A percentile compares a stretch with the other conserved stretches of the same genome.
Conservation (phyloP, 1,139 yeast genomes). For the Lodderomyces elongisporus region DNA sequence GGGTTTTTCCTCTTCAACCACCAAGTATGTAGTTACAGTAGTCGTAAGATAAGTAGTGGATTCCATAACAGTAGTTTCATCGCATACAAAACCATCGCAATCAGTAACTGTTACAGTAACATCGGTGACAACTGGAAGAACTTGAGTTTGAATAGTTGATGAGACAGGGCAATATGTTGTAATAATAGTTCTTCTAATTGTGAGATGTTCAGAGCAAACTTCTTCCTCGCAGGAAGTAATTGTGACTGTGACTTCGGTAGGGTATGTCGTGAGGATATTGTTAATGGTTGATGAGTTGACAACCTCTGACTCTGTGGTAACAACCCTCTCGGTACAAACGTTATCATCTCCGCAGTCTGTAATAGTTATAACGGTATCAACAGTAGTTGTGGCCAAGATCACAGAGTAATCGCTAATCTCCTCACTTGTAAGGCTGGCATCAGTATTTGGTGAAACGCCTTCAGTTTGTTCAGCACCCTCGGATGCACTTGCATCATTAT, state of each 20-base stretch:
- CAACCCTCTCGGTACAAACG: slow-evolving; percentile 4
- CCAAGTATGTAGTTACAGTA: slow-evolving; percentile 9
- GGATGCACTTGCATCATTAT: no score
- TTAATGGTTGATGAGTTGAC: slow-evolving; percentile 2
- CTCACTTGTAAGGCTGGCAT: slow-evolving; percentile 6
- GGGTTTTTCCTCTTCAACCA: no score
- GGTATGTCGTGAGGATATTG: slow-evolving; percentile 6
- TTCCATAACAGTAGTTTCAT: slow-evolving; percentile 7
- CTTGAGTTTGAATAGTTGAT: slow-evolving; percentile 7
- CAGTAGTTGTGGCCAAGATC: slow-evolving; percentile 1
- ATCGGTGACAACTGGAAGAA: slow-evolving; percentile 7
- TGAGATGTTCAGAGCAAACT: slow-evolving; percentile 6
- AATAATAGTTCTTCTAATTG: slow-evolving; percentile 7
- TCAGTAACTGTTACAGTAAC: slow-evolving; percentile 9
- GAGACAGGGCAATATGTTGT: slow-evolving; percentile 12
- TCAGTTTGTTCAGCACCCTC: slow-evolving; percentile 1
- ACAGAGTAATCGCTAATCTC: slow-evolving; percentile 3
- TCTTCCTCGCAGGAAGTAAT: slow-evolving; percentile 11
- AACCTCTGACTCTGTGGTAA: slow-evolving; percentile 3
- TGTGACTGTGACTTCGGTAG: slow-evolving; percentile 7
- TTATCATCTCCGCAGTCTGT: slow-evolving; percentile 4
- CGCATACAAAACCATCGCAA: slow-evolving; percentile 7
- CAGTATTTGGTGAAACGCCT: slow-evolving; percentile 3
- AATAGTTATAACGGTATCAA: slow-evolving; percentile 3
- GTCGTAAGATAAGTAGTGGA: slow-evolving; percentile 8